Evolutionary conservation across 202 grass and related monocot species (phyloP), one percentile per base, ranked within the genome.

Genomic region (Zizania palustris): DNA sequence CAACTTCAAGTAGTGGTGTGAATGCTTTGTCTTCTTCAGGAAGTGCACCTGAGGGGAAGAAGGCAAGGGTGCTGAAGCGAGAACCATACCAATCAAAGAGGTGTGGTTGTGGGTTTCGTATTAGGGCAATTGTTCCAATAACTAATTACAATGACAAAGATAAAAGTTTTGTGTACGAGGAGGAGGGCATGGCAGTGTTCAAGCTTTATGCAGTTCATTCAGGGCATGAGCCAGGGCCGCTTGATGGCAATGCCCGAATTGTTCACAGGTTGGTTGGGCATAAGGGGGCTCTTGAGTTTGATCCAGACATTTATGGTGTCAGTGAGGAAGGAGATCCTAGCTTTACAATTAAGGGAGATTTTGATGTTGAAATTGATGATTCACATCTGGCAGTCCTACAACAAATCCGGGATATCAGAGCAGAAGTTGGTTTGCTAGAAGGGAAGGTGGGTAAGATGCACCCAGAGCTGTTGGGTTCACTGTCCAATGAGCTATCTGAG

Each of bases 51-150:
- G 90, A 87, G 3, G 89, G 82, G 40, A 99, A 93, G 90, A 99
- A 92, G 74, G 38, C 83, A 2, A 84, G 80, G 11, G 92, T 92
- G 33, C 86, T 97, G 69, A 97, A 97, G 62, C 82, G 96, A 18
- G 96, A 99, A 70, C 96, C 91, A 3, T 99, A 99, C 78, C 96
- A 99, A 41, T 99, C 96, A 5, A 99, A 99, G 78, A 85, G 96
- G 45, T 99, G 96, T 15, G 96, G 96, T 3, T 99, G 96, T 76
- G 96, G 96, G 39, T 99, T 99, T 71, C 90, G 96, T 21, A 99
- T 99, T 53, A 83, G 96, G 7, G 96, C 96, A 51, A 99, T 99
- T 57, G 96, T 99, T 40, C 96, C 96, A 19, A 99, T 99, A 75
- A 71, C 91, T 55, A 95, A 99, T 41, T 99, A 99, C 67, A 99